Conservation (phyloP, 371 early-diverging fungal genomes). For the Coemansia sp. region DNA sequence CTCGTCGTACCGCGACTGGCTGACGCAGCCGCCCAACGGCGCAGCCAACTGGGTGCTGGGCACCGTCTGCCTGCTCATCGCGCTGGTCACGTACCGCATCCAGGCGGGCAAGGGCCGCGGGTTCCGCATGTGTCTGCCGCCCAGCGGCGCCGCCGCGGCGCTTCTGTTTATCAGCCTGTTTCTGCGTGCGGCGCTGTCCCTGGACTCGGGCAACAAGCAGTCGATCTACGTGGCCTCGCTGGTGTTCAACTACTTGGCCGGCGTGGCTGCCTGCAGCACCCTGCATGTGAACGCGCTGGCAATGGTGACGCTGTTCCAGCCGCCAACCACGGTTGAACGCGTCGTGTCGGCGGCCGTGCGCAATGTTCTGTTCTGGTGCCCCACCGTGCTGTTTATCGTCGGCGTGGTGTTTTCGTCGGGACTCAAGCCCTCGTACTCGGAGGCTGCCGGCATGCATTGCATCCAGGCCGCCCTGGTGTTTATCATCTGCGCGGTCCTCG, state of each 20-base stretch:
- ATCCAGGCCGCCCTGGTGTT: slow-evolving; percentile 11
- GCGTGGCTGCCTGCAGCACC: background rate
- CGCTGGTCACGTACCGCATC: background rate
- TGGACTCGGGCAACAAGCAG: slow-evolving; percentile 7
- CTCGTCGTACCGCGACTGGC: slow-evolving; percentile 20
- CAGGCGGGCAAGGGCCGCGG: background rate
- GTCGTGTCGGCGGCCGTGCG: background rate
- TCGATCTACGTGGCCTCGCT: slow-evolving; percentile 15
- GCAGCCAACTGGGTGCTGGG: slow-evolving; percentile 17
- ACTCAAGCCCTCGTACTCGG: background rate
- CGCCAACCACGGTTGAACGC: slow-evolving; percentile 6
- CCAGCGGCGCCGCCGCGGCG: slow-evolving; percentile 1
- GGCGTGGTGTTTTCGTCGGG: slow-evolving; percentile 11
- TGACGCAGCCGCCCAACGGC: slow-evolving; percentile 10
- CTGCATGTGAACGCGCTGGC: background rate
- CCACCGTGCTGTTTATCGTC: background rate
- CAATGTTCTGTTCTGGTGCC: background rate
- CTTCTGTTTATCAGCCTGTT: slow-evolving; percentile 19
- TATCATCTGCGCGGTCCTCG: background rate
- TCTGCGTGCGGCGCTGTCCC: slow-evolving; percentile 18
- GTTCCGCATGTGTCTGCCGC: background rate
- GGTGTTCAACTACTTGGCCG: slow-evolving; percentile 17
- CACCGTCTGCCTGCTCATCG: background rate
- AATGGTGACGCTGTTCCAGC: slow-evolving; percentile 18
- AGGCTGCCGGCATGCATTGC: background rate